Conservation (phyloP, 2,329 filamentous ascomycete genomes). For the Clonostachys sp. region DNA sequence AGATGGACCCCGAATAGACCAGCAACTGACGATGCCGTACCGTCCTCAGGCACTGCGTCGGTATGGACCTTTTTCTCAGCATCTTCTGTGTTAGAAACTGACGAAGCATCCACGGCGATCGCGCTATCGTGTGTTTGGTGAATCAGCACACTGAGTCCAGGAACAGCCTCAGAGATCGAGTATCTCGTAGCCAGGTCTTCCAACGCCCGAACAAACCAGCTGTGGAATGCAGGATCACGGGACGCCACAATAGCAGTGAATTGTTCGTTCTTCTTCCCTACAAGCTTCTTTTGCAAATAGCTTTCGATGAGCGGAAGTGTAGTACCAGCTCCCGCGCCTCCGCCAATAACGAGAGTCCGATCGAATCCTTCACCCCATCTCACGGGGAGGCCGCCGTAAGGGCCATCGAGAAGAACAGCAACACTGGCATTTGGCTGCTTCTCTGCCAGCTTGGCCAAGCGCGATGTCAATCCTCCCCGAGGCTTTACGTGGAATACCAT, state of each 20-base stretch:
- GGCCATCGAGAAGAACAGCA: constrained; percentile 50
- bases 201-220: constrained; percentile 4
- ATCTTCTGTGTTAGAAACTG: background rate
- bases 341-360: constrained; percentile 40
- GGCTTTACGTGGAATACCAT: constrained; percentile 50
- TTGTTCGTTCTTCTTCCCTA: constrained; percentile 1
- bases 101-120: background rate
- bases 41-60: background rate
- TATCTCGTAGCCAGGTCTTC: background rate
- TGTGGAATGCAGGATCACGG: constrained; percentile 1
- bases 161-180: background rate
- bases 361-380: constrained; percentile 31
- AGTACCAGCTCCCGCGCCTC: constrained; percentile 52
- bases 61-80: background rate
- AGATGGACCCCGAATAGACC: too few species aligned
- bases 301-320: constrained; percentile 12
- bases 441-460: constrained; percentile 30
- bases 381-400: constrained; percentile 47
- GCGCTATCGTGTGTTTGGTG: constrained; percentile 1
- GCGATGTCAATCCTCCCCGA: constrained; percentile 41
- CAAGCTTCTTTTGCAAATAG: background rate
- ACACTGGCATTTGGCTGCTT: constrained; percentile 27
- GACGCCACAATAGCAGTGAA: constrained; percentile 4
- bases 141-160: background rate
- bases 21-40: constrained; percentile 1